Evolutionary conservation across 1,284 basidiomycete genomes (phyloP), one percentile per base, ranked within the genome.

Genomic region (Puccinia coronata): DNA sequence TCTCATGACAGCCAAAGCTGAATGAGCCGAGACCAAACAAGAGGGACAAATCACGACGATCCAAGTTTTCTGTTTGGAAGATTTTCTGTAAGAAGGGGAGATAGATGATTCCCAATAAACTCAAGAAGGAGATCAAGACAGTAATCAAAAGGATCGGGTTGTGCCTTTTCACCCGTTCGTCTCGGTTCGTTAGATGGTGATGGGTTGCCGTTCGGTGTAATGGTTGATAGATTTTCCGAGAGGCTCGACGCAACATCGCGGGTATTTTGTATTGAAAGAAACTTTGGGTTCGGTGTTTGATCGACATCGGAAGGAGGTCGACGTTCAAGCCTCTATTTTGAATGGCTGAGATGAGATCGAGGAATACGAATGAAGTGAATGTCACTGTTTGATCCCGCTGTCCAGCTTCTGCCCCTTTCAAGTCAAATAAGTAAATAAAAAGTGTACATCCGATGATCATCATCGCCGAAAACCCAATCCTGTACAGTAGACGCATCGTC

Each of bases 331-430:
- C 95, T 65, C 96, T 92, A 86, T 95, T 97, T 86, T 98, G 96
- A 25, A 98, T 87, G 0, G 96, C 96, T 31, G 94, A 96, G 0
- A 95, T 93, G 55, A 99, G 90, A 87, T 98, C 96, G 82, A 99
- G 91, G 88, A 98, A 93, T 81, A 99, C 96, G 87, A 98, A 98
- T 85, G 91, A 92, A 23, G 95, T 94, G 86, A 99, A 99, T 4
- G 96, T 98, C 94, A 97, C 96, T 0, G 96, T 97, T 86, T 97
- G 95, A 84, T 97, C 96, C 82, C 95, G 88, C 82, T 90, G 88
- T 39, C 92, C 91, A 89, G 95, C 91, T 74, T 90, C 89, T 84
- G 96, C 94, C 65, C 90, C 90, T 51, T 72, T 61, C 53, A 94
- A 88, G 43, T 94, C 93, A 84, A 91, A 91, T 59, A 91, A 89